Evolutionary conservation across 2,329 filamentous ascomycete species (phyloP).

Genomic region (Zymoseptoria passerinii): DNA sequence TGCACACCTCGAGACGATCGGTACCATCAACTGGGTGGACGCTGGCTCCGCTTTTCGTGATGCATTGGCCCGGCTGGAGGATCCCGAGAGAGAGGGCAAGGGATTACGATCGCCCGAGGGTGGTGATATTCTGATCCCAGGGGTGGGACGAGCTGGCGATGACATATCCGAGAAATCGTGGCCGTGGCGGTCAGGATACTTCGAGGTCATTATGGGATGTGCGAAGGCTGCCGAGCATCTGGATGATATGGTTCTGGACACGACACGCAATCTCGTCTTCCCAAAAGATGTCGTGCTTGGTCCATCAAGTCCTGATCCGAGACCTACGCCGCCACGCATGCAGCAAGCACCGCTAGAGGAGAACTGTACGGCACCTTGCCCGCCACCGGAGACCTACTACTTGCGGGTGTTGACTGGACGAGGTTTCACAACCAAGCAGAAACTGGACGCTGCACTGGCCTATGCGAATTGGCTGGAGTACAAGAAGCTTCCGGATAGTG

Average conservation of each 20-base stretch:
- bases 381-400: conserved; percentile 68
- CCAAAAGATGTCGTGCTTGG: conserved; percentile 67
- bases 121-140: conserved; percentile 40
- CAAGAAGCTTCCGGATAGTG: conserved; percentile 57
- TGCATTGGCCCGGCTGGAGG: conserved; percentile 60
- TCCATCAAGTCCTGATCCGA: conserved; percentile 73
- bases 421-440: conserved; percentile 71
- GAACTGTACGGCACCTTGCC: conserved; percentile 62
- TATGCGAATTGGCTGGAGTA: conserved; percentile 82
- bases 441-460: conserved; percentile 69
- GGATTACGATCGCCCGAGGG: conserved; percentile 53
- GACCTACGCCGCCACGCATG: conserved; percentile 59
- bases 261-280: conserved; percentile 56
- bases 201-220: conserved; percentile 67
- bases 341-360: conserved; percentile 61
- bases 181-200: conserved; percentile 79
- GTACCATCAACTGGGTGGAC: conserved; percentile 59
- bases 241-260: conserved; percentile 70
- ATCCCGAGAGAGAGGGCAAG: conserved; percentile 58
- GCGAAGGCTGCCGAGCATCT: conserved; percentile 71
- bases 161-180: conserved; percentile 71
- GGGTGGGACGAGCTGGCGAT: conserved; percentile 49
- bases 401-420: conserved; percentile 70
- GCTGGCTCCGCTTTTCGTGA: conserved; percentile 53
- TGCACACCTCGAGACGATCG: conserved; percentile 49